A percentile compares a stretch with the other conserved stretches of the same genome.
Evolutionary conservation across 768 basidiomycete genomes (phyloP).

Genomic region (Panaeolus cyanescens): DNA sequence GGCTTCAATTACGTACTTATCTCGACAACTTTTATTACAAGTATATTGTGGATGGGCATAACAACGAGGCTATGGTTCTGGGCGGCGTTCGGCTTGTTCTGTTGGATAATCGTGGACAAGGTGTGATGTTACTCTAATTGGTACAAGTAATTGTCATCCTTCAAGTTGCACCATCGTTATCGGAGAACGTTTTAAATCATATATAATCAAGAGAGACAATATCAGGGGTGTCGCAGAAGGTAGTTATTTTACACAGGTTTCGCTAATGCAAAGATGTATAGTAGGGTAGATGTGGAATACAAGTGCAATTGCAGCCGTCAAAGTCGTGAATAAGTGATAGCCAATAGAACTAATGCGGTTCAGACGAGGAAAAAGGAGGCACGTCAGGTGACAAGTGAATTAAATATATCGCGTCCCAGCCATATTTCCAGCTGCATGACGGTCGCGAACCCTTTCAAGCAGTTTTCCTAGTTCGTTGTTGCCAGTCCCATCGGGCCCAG

Average conservation of each 20-base stretch:
- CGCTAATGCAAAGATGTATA: background rate
- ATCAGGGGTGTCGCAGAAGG: background rate
- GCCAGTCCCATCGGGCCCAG: conserved; percentile 46
- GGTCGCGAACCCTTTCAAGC: conserved; percentile 57
- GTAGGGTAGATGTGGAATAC: background rate
- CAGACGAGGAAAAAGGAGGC: background rate
- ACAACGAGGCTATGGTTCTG: background rate
- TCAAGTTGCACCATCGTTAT: no score
- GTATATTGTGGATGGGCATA: background rate
- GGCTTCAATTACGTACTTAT: background rate
- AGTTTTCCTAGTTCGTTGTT: conserved; percentile 66
- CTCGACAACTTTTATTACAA: background rate
- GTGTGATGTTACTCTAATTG: background rate
- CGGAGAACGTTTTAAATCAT: no score
- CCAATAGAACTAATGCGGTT: background rate
- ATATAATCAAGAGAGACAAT: no score
- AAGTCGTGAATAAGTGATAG: background rate
- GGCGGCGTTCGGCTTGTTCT: background rate
- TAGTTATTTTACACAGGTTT: background rate
- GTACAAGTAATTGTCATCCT: no score
- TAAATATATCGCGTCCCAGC: background rate
- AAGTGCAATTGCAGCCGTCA: background rate
- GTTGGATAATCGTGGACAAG: background rate
- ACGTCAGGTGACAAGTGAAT: background rate
- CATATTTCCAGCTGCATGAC: conserved; percentile 29